A percentile compares a stretch with the other conserved stretches of the same genome.
Evolutionary conservation across 768 basidiomycete species (phyloP).

Genomic region (Trametes punicea): DNA sequence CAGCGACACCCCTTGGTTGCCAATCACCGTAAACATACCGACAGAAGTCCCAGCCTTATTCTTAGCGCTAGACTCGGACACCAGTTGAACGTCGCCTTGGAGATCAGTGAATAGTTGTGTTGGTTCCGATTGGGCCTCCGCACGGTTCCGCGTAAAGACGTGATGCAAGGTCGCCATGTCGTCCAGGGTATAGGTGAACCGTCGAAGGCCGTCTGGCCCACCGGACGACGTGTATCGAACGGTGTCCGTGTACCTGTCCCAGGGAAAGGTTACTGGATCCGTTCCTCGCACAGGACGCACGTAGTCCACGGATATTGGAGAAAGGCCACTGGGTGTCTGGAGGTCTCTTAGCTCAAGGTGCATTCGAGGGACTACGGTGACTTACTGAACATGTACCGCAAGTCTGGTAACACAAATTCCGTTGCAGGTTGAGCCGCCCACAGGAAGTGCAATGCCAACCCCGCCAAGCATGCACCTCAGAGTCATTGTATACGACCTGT

Average conservation of each 20-base stretch:
- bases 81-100: constrained; percentile 13
- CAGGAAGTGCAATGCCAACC: constrained; percentile 18
- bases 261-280: constrained; percentile 12
- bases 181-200: constrained; percentile 1
- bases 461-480: background rate
- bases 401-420: constrained; percentile 14
- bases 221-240: background rate
- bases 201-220: background rate
- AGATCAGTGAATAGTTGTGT: constrained; percentile 4
- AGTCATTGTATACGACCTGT: background rate
- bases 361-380: background rate
- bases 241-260: constrained; percentile 7
- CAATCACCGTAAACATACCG: constrained; percentile 1
- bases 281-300: constrained; percentile 9
- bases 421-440: constrained; percentile 15
- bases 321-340: constrained; percentile 8
- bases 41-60: background rate
- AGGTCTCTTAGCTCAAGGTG: background rate
- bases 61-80: background rate
- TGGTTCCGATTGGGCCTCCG: constrained; percentile 4
- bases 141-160: constrained; percentile 16
- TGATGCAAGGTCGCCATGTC: constrained; percentile 1
- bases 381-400: constrained; percentile 13
- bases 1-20: too few relatives aligned
- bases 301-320: constrained; percentile 10